Percentiles rank a stretch among this genome's conserved stretches.
Evolutionary conservation across 78 protist genomes (phyloP).

Genomic region (Creolimax fragrantissima): DNA sequence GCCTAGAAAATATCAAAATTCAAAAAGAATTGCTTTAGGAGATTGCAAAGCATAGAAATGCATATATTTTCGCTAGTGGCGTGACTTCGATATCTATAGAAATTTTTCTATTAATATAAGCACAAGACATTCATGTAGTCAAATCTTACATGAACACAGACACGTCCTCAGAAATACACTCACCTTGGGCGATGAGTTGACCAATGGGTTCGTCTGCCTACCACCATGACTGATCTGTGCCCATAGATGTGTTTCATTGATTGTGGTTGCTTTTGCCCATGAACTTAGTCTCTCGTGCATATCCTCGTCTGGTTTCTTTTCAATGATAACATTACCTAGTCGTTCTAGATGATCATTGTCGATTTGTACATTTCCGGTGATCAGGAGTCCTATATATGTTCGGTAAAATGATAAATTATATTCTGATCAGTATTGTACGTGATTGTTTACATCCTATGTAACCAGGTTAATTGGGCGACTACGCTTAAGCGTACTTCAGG

Average conservation of each 20-base stretch:
- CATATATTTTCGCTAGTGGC: no score
- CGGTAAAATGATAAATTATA: no score
- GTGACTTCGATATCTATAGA: no score
- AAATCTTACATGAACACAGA: no score
- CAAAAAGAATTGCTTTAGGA: no score
- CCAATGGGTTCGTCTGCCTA: background rate
- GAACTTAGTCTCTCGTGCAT: background rate
- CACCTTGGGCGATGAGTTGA: background rate
- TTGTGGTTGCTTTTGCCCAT: background rate
- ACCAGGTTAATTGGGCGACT: no score
- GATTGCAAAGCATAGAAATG: no score
- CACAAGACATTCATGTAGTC: no score
- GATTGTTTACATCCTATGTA: no score
- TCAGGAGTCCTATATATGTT: background rate
- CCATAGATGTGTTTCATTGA: background rate
- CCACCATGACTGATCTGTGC: background rate
- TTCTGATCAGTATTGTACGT: no score
- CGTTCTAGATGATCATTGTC: background rate
- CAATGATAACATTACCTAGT: background rate
- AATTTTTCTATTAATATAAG: no score
- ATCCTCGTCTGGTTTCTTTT: background rate
- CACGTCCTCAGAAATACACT: background rate
- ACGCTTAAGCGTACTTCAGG: no score
- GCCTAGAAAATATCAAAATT: background rate
- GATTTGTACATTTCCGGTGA: conserved; percentile 1